Evolutionary conservation across 345 rosid genomes (phyloP), one percentile per base, ranked within the genome.

Genomic region (Pelargonium nanum): DNA sequence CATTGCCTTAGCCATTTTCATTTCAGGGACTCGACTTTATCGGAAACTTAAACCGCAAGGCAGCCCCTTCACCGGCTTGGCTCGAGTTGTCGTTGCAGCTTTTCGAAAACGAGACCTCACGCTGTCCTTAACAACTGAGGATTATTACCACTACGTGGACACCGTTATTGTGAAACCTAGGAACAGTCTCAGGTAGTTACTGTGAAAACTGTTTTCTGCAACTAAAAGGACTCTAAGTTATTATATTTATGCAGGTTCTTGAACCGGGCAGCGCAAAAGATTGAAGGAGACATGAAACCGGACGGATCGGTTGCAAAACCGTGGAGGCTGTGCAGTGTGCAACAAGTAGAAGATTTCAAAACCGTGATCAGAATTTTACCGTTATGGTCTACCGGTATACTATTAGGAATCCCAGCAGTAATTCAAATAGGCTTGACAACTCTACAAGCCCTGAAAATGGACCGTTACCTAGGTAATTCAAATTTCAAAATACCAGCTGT

Each of bases 311-410:
- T 64, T 12, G 54, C 68, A 17, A 80, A 57, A 59, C 70, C 62
- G 3, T 81, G 88, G 85, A 81, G 78, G 61, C 59, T 84, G 19
- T 77, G 85, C 67, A 59, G 80, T 2, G 76, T 81, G 50, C 79
- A 78, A 24, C 83, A 85, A 72, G 91, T 83, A 30, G 95, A 83
- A 65, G 83, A 84, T 70, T 72, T 83, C 8, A 87, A 87, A 66
- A 48, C 67, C 16, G 26, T 87, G 8, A 19, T 85, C 17, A 72
- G 63, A 57, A 65, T 82, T 57, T 55, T 73, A 22, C 90, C 85
- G 17, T 40, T 76, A 4, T 75, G 75, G 70, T 62, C 78, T 53
- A 22, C 70, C 15, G 23, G 65, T 13, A 56, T 87, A 25, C 53
- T 79, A 4, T 16, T 82, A 48, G 53, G 60, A 61, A 74, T 57